Conservation (phyloP, 257 asterid species). For the Solanum dulcamara region DNA sequence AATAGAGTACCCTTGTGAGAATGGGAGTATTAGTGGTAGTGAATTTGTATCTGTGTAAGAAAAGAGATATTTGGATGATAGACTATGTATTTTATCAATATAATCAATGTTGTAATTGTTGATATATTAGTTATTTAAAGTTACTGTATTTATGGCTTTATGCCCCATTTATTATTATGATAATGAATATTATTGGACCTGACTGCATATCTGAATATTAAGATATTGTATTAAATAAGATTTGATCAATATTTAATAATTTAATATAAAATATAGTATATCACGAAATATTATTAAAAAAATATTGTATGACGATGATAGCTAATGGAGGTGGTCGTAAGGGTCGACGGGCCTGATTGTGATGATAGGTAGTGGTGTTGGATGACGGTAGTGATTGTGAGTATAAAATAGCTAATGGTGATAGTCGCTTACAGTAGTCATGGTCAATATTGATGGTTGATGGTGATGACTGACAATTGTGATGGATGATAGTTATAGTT, state of each 20-base stretch:
- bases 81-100: neutral
- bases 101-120: neutral
- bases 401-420: neutral
- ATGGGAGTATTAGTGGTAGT: neutral
- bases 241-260: too few relatives aligned
- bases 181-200: neutral
- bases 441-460: neutral
- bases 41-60: constrained; percentile 3
- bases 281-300: neutral
- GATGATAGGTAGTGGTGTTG: neutral
- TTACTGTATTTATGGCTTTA: neutral
- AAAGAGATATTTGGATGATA: neutral
- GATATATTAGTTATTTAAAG: neutral
- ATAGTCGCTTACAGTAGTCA: fast-evolving
- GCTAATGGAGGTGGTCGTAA: neutral
- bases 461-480: neutral
- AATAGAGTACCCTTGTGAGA: neutral
- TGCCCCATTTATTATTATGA: neutral
- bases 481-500: neutral
- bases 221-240: neutral
- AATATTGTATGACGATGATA: neutral
- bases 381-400: neutral
- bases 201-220: neutral
- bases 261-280: too few relatives aligned
- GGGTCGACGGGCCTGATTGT: neutral